Evolutionary conservation across 2,329 filamentous ascomycete species (phyloP).

Genomic region (Plectosphaerella plurivora): DNA sequence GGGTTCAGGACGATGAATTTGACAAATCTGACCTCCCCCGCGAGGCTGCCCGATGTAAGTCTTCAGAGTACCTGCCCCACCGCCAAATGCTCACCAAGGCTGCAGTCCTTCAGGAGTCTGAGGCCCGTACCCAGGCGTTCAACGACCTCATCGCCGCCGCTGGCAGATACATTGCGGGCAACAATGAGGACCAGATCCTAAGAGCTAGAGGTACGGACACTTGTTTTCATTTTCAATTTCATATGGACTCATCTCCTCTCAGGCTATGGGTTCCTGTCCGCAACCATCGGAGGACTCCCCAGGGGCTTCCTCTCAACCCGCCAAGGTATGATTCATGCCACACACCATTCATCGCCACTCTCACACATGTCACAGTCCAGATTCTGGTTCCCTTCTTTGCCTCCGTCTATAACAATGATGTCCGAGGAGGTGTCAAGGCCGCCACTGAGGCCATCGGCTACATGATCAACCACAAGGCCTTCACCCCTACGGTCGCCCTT

Average conservation of each 20-base stretch:
- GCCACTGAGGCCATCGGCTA: slow-evolving; percentile 48
- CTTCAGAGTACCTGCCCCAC: too few relatives aligned
- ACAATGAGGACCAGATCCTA: background rate
- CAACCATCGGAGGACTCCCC: slow-evolving; percentile 45
- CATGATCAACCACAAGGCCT: slow-evolving; percentile 44
- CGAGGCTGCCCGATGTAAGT: too few relatives aligned
- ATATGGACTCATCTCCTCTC: background rate
- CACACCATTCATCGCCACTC: background rate
- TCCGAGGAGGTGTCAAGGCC: slow-evolving; percentile 53
- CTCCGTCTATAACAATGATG: slow-evolving; percentile 54
- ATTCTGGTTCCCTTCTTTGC: slow-evolving; percentile 51
- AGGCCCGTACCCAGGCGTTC: too few relatives aligned
- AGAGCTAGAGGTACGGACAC: background rate
- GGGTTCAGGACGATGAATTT: background rate
- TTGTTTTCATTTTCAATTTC: background rate
- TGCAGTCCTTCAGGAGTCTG: too few relatives aligned
- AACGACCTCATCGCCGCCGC: too few relatives aligned
- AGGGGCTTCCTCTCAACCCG: slow-evolving; percentile 41
- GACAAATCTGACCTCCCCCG: background rate
- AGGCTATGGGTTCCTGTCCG: slow-evolving; percentile 54
- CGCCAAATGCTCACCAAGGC: too few relatives aligned
- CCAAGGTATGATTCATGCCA: slow-evolving; percentile 33
- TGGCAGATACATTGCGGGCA: background rate
- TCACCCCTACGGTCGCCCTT: slow-evolving; percentile 42
- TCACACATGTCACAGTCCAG: slow-evolving; percentile 26